phyloP scores from a whole-genome alignment of 768 basidiomycete genomes.

The Agaricus blazei region DNA sequence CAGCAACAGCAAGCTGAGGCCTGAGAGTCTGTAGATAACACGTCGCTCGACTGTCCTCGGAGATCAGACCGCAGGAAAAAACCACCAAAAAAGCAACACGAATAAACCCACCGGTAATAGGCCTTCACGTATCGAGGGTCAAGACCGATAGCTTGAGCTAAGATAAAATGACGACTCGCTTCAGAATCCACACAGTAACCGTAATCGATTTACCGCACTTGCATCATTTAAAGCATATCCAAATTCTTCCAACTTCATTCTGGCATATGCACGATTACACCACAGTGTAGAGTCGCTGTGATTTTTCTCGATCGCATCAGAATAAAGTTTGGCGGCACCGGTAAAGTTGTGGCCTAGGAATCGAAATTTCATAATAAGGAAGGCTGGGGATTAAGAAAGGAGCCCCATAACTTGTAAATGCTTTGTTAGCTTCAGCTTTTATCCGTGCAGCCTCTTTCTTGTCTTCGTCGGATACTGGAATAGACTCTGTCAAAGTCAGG shows the following conservation, averaged over 20 bases:
- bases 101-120: slow-evolving; percentile 61
- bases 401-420: slow-evolving; percentile 59
- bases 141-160: slow-evolving; percentile 80
- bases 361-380: not conserved
- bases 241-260: slow-evolving; percentile 90
- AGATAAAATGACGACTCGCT: not conserved
- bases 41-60: slow-evolving; percentile 64
- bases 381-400: slow-evolving; percentile 1
- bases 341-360: slow-evolving; percentile 66
- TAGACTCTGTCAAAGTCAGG: slow-evolving; percentile 39
- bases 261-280: slow-evolving; percentile 90
- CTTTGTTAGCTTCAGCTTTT: slow-evolving; percentile 86
- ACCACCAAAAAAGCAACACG: not conserved
- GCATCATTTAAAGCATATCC: slow-evolving; percentile 90
- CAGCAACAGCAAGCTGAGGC: slow-evolving; percentile 78
- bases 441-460: slow-evolving; percentile 61
- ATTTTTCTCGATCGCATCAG: slow-evolving; percentile 81
- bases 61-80: not conserved
- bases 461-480: slow-evolving; percentile 61
- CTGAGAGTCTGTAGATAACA: slow-evolving; percentile 89
- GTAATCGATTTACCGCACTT: slow-evolving; percentile 44
- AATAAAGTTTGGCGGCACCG: slow-evolving; percentile 72
- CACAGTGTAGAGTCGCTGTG: slow-evolving; percentile 86
- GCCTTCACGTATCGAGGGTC: slow-evolving; percentile 91
- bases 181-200: not conserved